These are phyloP conservation scores for Pyrenophora graminea DNA, from an alignment of 2,329 filamentous ascomycete species.

Conservation along the genomic window DNA sequence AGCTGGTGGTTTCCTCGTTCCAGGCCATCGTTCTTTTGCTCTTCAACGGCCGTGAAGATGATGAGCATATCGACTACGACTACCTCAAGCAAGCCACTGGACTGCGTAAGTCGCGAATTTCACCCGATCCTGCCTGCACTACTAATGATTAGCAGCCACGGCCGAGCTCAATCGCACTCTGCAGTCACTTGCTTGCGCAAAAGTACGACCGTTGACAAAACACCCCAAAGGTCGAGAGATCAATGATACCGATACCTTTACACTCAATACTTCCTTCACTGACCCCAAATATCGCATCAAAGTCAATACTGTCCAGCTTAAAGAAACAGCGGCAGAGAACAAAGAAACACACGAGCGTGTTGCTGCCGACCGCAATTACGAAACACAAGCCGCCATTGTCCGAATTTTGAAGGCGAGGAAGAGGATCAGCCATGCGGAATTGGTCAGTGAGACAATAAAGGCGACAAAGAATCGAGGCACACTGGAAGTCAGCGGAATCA, in stretches of 20 bases:
- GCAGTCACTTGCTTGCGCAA: constrained; percentile 92
- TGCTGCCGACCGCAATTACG: constrained; percentile 85
- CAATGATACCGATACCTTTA: constrained; percentile 77
- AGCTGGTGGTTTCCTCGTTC: constrained; percentile 87
- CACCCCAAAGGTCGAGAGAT: constrained; percentile 84
- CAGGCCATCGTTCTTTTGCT: constrained; percentile 89
- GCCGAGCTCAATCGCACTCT: constrained; percentile 85
- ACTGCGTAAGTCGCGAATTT: constrained; percentile 59
- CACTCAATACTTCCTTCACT: constrained; percentile 74
- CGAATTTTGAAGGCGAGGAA: constrained; percentile 96
- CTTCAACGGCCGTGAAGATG: constrained; percentile 74
- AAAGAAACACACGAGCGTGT: constrained; percentile 91
- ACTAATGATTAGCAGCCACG: constrained; percentile 57
- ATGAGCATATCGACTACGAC: constrained; percentile 71
- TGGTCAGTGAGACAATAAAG: constrained; percentile 90
- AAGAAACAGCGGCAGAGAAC: constrained; percentile 94
- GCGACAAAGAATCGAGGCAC: constrained; percentile 86
- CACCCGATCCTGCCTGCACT: neutral
- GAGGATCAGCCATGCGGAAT: constrained; percentile 79
- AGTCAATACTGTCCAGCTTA: constrained; percentile 98
- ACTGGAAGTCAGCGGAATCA: constrained; percentile 84
- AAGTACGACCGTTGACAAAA: constrained; percentile 81
- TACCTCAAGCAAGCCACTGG: constrained; percentile 76
- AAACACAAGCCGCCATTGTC: constrained; percentile 96
- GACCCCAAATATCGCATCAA: constrained; percentile 90